Percentiles rank a stretch among this genome's conserved stretches.
Conservation (phyloP, 352 stramenopile species). For the Halophytophthora batemanensis region DNA sequence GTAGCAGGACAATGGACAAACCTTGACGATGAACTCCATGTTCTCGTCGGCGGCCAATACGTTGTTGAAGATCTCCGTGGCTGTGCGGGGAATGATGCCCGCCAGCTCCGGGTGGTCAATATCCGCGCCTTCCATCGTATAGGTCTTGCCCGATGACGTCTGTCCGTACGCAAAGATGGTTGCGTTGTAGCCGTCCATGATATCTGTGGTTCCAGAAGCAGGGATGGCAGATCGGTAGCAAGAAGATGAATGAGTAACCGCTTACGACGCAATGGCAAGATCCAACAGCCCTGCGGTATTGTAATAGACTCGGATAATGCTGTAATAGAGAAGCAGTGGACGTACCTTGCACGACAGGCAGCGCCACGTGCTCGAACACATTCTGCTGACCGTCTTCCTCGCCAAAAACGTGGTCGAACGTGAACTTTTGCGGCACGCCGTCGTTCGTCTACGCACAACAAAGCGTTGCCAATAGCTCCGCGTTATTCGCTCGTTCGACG, state of each 20-base stretch:
- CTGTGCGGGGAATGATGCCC: slow-evolving; percentile 87
- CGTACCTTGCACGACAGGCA: slow-evolving; percentile 85
- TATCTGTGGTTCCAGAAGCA: slow-evolving; percentile 40
- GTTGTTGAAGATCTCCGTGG: slow-evolving; percentile 86
- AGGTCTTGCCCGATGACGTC: slow-evolving; percentile 71
- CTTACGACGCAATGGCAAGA: background rate
- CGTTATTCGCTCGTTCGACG: background rate
- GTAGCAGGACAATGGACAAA: slow-evolving; percentile 11
- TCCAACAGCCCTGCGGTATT: background rate
- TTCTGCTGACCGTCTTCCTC: slow-evolving; percentile 77
- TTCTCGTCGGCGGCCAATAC: slow-evolving; percentile 86
- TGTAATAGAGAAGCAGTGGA: background rate
- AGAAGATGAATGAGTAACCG: background rate
- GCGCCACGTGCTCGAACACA: slow-evolving; percentile 88
- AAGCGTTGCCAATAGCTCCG: slow-evolving; percentile 8
- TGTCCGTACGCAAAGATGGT: slow-evolving; percentile 94
- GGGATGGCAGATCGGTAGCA: slow-evolving; percentile 9
- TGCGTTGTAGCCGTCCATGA: slow-evolving; percentile 92
- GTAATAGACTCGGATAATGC: background rate
- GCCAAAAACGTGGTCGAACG: slow-evolving; percentile 89
- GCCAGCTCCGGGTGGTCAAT: slow-evolving; percentile 86
- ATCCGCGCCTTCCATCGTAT: slow-evolving; percentile 39
- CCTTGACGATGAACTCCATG: slow-evolving; percentile 92
- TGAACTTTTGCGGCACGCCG: slow-evolving; percentile 72
- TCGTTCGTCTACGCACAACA: slow-evolving; percentile 34